Percentiles rank a stretch among this genome's conserved stretches.
These are phyloP conservation scores for Phlebiopsis gigantea DNA, from an alignment of 768 basidiomycete genomes.

Conservation along the genomic window DNA sequence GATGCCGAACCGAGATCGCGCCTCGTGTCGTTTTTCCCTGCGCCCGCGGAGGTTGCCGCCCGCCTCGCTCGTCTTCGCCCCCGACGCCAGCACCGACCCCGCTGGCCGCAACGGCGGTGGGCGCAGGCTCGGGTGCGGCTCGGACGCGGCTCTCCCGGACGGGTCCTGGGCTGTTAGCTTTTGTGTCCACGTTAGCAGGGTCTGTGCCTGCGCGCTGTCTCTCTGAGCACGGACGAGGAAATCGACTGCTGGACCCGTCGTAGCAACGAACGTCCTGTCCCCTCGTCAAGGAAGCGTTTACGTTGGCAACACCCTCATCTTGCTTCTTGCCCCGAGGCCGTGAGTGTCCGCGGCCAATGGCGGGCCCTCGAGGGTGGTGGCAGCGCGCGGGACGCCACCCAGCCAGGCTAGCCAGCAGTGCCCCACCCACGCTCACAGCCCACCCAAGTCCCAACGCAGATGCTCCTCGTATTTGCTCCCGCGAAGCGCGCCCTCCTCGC, in stretches of 20 bases:
- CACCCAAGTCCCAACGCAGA: not conserved
- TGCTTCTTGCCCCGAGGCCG: not conserved
- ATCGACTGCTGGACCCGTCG: not conserved
- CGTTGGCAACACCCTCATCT: not conserved
- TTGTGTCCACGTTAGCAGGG: not conserved
- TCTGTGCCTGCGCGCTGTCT: no score
- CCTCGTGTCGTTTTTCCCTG: slow-evolving; percentile 9
- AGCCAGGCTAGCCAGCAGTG: not conserved
- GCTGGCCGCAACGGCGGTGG: slow-evolving; percentile 14
- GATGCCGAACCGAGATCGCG: slow-evolving; percentile 9
- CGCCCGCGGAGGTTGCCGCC: slow-evolving; percentile 7
- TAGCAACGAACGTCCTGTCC: not conserved
- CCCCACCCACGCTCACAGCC: not conserved
- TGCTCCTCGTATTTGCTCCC: slow-evolving; percentile 8
- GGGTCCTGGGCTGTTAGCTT: not conserved
- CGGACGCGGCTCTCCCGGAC: not conserved
- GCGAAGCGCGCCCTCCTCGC: slow-evolving; percentile 8
- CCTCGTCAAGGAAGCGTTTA: not conserved
- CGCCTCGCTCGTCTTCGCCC: slow-evolving; percentile 3
- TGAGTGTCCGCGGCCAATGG: not conserved
- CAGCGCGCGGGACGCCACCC: not conserved
- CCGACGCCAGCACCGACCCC: slow-evolving; percentile 13
- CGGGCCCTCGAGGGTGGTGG: not conserved
- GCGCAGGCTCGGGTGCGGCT: slow-evolving; percentile 14
- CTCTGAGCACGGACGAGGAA: not conserved